Evolutionary conservation across 2,329 filamentous ascomycete species (phyloP), one percentile per base, ranked within the genome.

Genomic region (Diaporthe sp.): DNA sequence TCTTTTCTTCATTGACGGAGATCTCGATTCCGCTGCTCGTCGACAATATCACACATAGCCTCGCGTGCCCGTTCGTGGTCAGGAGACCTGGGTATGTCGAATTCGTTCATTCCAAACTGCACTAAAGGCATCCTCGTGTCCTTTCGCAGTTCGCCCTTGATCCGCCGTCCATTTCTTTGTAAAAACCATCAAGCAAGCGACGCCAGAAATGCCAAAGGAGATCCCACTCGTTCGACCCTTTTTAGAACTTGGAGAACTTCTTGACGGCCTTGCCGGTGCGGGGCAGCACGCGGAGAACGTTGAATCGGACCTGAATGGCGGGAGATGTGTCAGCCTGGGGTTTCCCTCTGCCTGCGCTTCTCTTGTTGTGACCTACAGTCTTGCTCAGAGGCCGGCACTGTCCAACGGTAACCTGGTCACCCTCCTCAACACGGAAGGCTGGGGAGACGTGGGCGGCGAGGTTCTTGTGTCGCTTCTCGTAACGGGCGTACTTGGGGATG

Each of bases 401-500:
- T 90, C 97, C 97, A 88, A 99, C 96, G 83, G 96, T 98, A 84
- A 99, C 97, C 90, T 96, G 94, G 90, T 99, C 97, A 93, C 97
- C 97, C 87, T 98, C 96, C 91, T 98, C 94, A 84, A 98, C 96
- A 98, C 97, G 97, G 95, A 99, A 99, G 88, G 96, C 96, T 84
- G 97, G 97, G 80, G 96, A 98, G 85, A 98, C 96, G 93, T 99
- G 97, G 82, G 96, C 97, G 85, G 97, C 95, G 81, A 99, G 92
- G 94, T 99, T 99, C 94, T 98, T 98, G 95, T 99, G 97, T 88
- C 97, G 93, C 94, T 98, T 98, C 95, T 99, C 97, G 89, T 99
- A 99, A 93, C 97, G 95, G 87, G 94, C 92, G 93, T 99, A 99
- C 92, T 99, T 99, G 89, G 96, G 96, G 87, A 99, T 94, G 91